phyloP scores from a whole-genome alignment of 352 stramenopile species.

The Pythium graminicola region DNA sequence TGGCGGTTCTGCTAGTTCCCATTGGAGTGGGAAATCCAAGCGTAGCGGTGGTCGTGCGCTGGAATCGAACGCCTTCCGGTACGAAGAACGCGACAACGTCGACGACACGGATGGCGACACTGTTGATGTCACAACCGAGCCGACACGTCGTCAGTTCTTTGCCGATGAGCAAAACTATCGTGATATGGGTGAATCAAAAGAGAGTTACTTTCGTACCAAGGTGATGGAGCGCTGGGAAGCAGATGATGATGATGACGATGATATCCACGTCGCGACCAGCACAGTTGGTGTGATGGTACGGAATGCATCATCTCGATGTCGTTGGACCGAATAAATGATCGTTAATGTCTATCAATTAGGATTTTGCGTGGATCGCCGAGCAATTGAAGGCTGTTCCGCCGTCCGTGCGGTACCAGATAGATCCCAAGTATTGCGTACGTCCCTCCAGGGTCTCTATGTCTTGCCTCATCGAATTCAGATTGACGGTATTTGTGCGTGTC shows the following conservation, averaged over 20 bases:
- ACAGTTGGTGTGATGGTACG: slow-evolving; percentile 10
- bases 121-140: slow-evolving; percentile 5
- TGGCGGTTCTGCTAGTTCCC: slow-evolving; percentile 3
- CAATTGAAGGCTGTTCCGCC: slow-evolving; percentile 44
- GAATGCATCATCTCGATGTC: neutral
- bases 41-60: slow-evolving; percentile 26
- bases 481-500: neutral
- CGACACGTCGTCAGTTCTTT: slow-evolving; percentile 53
- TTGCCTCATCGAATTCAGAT: no score
- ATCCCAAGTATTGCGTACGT: slow-evolving; percentile 72
- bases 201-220: slow-evolving; percentile 55
- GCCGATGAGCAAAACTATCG: slow-evolving; percentile 49
- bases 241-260: slow-evolving; percentile 25
- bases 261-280: slow-evolving; percentile 17
- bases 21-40: slow-evolving; percentile 16
- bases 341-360: slow-evolving; percentile 23
- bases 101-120: slow-evolving; percentile 9
- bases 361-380: slow-evolving; percentile 60
- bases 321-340: neutral
- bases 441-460: neutral
- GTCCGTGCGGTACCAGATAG: slow-evolving; percentile 53
- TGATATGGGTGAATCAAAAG: slow-evolving; percentile 26
- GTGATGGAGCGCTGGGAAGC: slow-evolving; percentile 66
- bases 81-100: slow-evolving; percentile 30
- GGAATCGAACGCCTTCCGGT: slow-evolving; percentile 68